A percentile compares a stretch with the other conserved stretches of the same genome.
Conservation (phyloP, 805 yeast genomes). For the Candida gorgasii region DNA sequence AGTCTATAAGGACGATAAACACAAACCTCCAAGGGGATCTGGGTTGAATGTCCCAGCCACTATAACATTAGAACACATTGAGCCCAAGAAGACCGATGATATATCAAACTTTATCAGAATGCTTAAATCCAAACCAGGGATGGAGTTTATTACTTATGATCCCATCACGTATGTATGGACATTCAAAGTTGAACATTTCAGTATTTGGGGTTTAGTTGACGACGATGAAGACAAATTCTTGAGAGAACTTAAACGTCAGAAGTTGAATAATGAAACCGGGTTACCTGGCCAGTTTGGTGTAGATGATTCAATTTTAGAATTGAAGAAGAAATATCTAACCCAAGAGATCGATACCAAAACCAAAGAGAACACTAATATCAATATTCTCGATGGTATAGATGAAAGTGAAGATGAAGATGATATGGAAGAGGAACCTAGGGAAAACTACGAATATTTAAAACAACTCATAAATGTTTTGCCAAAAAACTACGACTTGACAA, state of each 20-base stretch:
- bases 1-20: slow-evolving; percentile 57
- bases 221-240: slow-evolving; percentile 40
- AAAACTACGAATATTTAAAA: slow-evolving; percentile 34
- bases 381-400: not conserved
- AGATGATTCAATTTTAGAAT: slow-evolving; percentile 22
- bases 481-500: slow-evolving; percentile 27
- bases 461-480: slow-evolving; percentile 36
- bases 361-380: not conserved
- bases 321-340: slow-evolving; percentile 31
- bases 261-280: slow-evolving; percentile 27
- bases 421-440: slow-evolving; percentile 11
- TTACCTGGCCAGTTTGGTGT: slow-evolving; percentile 41
- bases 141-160: slow-evolving; percentile 78
- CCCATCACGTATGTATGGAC: slow-evolving; percentile 75
- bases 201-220: slow-evolving; percentile 83
- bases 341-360: slow-evolving; percentile 27
- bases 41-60: slow-evolving; percentile 80
- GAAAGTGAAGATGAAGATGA: slow-evolving; percentile 14
- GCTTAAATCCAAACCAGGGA: slow-evolving; percentile 59
- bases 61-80: slow-evolving; percentile 62
- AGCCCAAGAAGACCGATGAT: slow-evolving; percentile 49
- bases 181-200: slow-evolving; percentile 85
- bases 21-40: slow-evolving; percentile 61
- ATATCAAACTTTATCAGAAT: slow-evolving; percentile 47
- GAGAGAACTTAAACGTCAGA: slow-evolving; percentile 38